phyloP scores from a whole-genome alignment of 2,329 filamentous ascomycete genomes.

The Fusarium tanahbumbuense region DNA sequence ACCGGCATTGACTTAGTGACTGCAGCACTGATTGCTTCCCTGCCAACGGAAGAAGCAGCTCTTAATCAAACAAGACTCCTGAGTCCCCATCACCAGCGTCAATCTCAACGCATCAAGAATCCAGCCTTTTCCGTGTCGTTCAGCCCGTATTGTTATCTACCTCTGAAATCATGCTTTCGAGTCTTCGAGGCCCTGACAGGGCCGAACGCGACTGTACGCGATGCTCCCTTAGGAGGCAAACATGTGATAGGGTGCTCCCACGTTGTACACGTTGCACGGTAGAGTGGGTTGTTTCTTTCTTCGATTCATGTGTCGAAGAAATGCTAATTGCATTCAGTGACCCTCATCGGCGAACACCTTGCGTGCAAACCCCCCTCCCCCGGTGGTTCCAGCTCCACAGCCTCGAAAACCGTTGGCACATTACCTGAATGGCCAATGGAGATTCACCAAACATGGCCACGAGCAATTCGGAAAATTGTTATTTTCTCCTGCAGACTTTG shows the following conservation, averaged over 20 bases:
- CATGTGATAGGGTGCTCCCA: not conserved
- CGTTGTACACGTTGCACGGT: not conserved
- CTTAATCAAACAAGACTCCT: not conserved
- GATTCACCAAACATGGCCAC: not conserved
- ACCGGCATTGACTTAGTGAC: not conserved
- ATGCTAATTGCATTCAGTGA: too few species aligned
- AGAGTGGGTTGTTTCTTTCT: not conserved
- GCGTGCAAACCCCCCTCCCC: too few species aligned
- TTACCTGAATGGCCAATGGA: not conserved
- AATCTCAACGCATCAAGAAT: not conserved
- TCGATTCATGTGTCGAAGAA: too few species aligned
- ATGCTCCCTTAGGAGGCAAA: conserved; percentile 7
- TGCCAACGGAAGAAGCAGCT: not conserved
- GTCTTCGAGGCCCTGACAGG: not conserved
- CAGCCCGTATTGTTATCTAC: fast-evolving
- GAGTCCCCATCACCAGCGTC: not conserved
- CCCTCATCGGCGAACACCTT: too few species aligned
- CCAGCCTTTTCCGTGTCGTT: not conserved
- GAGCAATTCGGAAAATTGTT: not conserved
- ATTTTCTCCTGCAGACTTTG: fast-evolving
- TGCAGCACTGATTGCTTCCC: not conserved
- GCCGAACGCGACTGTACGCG: not conserved
- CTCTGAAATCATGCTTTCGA: not conserved
- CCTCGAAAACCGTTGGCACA: not conserved
- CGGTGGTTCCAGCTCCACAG: too few species aligned